These are phyloP conservation scores for Ceratocystis lukuohia DNA, from an alignment of 2,329 filamentous ascomycete species.

Conservation along the genomic window DNA sequence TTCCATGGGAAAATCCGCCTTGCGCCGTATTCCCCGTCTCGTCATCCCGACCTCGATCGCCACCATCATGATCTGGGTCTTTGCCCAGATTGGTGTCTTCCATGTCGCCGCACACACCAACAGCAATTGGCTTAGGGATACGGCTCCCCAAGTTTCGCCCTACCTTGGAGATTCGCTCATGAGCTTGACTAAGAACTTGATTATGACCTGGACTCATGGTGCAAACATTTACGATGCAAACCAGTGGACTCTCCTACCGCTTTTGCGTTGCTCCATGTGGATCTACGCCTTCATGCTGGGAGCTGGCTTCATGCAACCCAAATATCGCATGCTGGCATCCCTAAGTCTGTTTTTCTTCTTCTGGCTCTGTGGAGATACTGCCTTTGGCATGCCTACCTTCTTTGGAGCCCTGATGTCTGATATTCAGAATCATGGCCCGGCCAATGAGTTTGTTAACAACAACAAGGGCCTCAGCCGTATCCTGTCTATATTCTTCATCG, in stretches of 20 bases:
- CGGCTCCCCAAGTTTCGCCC: constrained; percentile 39
- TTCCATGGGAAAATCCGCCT: constrained; percentile 42
- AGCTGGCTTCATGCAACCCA: constrained; percentile 35
- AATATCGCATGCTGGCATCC: constrained; percentile 36
- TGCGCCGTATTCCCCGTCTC: constrained; percentile 44
- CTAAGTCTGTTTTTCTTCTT: constrained; percentile 38
- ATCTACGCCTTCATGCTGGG: constrained; percentile 41
- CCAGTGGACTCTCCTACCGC: constrained; percentile 44
- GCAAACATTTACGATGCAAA: constrained; percentile 42
- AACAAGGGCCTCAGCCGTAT: constrained; percentile 32
- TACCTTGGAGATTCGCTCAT: constrained; percentile 21
- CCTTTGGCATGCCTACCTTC: constrained; percentile 46
- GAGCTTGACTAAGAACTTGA: constrained; percentile 31
- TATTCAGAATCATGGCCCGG: constrained; percentile 38
- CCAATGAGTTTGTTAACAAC: constrained; percentile 34
- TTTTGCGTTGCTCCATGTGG: constrained; percentile 41
- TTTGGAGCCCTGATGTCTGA: constrained; percentile 50
- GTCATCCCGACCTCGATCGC: constrained; percentile 45
- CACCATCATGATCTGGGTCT: constrained; percentile 41
- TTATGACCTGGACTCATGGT: constrained; percentile 38
- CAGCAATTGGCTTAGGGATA: constrained; percentile 22
- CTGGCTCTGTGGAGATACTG: constrained; percentile 28
- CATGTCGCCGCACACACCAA: constrained; percentile 36
- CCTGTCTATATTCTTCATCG: constrained; percentile 36
- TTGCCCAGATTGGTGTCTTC: constrained; percentile 43